These are phyloP conservation scores for Prunus mongolica DNA, from an alignment of 306 rosid genomes.

Conservation along the genomic window DNA sequence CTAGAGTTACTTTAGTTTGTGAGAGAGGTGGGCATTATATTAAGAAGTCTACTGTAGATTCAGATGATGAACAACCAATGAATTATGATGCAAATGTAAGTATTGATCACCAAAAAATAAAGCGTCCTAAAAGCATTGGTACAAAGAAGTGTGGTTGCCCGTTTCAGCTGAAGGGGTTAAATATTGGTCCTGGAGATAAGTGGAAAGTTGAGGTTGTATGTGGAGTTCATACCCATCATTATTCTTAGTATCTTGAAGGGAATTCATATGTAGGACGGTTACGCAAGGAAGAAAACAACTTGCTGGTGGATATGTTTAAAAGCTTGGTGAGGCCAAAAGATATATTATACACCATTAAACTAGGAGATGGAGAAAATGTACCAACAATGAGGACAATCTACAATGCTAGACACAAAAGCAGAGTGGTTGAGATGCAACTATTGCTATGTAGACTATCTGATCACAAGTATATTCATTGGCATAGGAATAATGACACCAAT, in stretches of 20 bases:
- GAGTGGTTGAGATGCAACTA: background rate
- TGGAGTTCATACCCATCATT: background rate
- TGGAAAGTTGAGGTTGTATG: background rate
- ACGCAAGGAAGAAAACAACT: background rate
- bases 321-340: background rate
- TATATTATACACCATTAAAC: background rate
- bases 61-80: too few relatives aligned
- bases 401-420: background rate
- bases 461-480: background rate
- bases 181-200: background rate
- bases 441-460: background rate
- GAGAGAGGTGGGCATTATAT: background rate
- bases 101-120: background rate
- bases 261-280: background rate
- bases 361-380: background rate
- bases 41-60: background rate
- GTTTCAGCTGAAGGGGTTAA: background rate
- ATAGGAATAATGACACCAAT: background rate
- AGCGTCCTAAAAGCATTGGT: background rate
- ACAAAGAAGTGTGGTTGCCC: conserved; percentile 3
- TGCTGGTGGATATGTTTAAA: background rate
- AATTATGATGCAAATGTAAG: background rate
- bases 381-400: background rate
- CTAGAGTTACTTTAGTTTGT: background rate
- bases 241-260: background rate